Percentiles rank a stretch among this genome's conserved stretches.
Conservation (phyloP, 257 asterid genomes). For the Nicotiana sylvestris region DNA sequence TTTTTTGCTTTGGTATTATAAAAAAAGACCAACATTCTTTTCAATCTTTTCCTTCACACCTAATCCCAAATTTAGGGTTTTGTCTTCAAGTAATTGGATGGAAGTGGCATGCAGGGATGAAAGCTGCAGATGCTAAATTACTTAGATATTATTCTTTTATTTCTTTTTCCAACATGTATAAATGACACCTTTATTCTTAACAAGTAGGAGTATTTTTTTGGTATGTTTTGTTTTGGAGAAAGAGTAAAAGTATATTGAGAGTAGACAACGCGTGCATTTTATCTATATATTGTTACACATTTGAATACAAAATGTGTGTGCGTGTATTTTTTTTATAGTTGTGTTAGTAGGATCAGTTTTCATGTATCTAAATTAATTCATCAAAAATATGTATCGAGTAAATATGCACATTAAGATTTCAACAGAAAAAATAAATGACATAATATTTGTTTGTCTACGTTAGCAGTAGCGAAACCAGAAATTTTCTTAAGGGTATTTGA, state of each 20-base stretch:
- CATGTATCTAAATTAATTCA: too few species aligned
- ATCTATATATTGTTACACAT: not conserved
- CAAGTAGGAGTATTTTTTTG: not conserved
- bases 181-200: not conserved
- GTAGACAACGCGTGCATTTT: constrained; percentile 18
- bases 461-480: too few species aligned
- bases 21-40: constrained; percentile 19
- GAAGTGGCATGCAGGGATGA: constrained; percentile 34
- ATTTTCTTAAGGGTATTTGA: too few species aligned
- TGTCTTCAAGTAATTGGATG: constrained; percentile 35
- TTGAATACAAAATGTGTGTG: not conserved
- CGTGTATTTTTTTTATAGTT: not conserved
- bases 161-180: not conserved
- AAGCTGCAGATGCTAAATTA: constrained; percentile 28
- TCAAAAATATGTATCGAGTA: too few species aligned
- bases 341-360: not conserved
- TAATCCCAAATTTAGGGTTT: constrained; percentile 17
- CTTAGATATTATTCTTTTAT: not conserved
- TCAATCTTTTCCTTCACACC: constrained; percentile 3
- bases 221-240: constrained; percentile 12
- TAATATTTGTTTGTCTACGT: too few species aligned
- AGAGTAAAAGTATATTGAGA: not conserved
- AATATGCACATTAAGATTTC: too few species aligned
- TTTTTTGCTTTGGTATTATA: not conserved
- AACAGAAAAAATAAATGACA: too few species aligned